Evolutionary conservation across 106 monocot genomes (phyloP).

Genomic region (Iris macrosiphon): DNA sequence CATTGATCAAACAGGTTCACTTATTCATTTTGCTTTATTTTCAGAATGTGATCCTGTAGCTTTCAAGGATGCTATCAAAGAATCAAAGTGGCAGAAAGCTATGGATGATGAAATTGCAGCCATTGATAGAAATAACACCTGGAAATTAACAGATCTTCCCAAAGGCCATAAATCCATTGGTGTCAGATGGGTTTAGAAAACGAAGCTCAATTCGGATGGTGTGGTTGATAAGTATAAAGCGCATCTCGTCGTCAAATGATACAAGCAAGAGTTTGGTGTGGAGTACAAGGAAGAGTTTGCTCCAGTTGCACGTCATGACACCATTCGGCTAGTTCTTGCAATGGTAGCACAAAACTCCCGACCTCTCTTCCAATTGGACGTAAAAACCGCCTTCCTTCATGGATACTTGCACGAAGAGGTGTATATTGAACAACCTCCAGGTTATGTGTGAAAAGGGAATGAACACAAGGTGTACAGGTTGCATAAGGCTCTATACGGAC

Average conservation of each 20-base stretch:
- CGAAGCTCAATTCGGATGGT: not conserved
- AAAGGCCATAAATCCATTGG: not conserved
- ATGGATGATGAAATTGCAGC: not conserved
- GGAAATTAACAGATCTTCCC: not conserved
- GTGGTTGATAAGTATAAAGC: not conserved
- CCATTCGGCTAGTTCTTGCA: conserved; percentile 13
- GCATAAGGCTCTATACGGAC: not conserved
- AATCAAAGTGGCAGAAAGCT: not conserved
- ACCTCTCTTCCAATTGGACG: conserved; percentile 9
- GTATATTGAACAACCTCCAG: conserved; percentile 17
- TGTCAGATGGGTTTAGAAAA: not conserved
- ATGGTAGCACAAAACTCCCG: conserved; percentile 12
- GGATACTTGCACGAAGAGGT: conserved; percentile 9
- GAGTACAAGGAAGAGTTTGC: conserved; percentile 10
- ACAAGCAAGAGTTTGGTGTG: not conserved
- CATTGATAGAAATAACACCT: not conserved
- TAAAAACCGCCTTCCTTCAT: conserved; percentile 11
- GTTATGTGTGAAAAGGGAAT: not conserved
- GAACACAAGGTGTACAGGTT: not conserved
- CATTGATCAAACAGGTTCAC: no score
- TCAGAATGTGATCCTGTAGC: conserved; percentile 2
- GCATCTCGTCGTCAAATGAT: not conserved
- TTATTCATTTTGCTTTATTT: conserved; percentile 1
- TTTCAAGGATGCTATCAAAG: not conserved
- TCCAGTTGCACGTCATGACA: not conserved